Percentiles rank a stretch among this genome's conserved stretches.
phyloP scores from a whole-genome alignment of 139 green algal genomes.

The Chlorella ohadii region DNA sequence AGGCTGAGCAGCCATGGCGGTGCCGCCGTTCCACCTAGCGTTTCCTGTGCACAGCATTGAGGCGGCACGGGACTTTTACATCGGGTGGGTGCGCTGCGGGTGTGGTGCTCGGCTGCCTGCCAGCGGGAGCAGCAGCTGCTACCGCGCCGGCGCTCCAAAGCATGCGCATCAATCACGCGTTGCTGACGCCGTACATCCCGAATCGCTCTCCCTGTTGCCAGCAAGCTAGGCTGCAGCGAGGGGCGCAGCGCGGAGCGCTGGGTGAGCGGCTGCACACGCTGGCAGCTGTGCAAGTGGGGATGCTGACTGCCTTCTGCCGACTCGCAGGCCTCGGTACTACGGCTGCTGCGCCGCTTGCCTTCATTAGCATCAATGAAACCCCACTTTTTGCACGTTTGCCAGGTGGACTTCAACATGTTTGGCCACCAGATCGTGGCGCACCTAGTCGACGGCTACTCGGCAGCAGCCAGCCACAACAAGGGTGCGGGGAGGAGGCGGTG shows the following conservation, averaged over 20 bases:
- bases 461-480: constrained; percentile 30
- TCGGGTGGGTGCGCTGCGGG: constrained; percentile 40
- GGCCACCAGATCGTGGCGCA: constrained; percentile 85
- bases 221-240: constrained; percentile 69
- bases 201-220: constrained; percentile 8
- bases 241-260: constrained; percentile 53
- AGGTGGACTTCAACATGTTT: constrained; percentile 82
- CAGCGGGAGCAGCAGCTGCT: too few relatives aligned
- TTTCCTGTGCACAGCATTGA: constrained; percentile 79
- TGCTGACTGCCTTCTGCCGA: constrained; percentile 7
- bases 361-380: too few relatives aligned
- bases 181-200: too few relatives aligned
- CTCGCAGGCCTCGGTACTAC: constrained; percentile 57
- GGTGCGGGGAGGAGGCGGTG: neutral
- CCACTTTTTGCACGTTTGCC: too few relatives aligned
- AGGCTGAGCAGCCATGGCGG: too few relatives aligned
- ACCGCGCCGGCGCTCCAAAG: too few relatives aligned
- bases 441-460: constrained; percentile 74
- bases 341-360: too few relatives aligned
- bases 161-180: too few relatives aligned
- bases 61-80: constrained; percentile 76
- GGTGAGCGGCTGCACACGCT: neutral
- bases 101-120: too few relatives aligned
- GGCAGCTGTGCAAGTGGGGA: too few relatives aligned
- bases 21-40: constrained; percentile 79